Evolutionary conservation across 2,329 filamentous ascomycete genomes (phyloP), one percentile per base, ranked within the genome.

Genomic region (Paecilomyces niveus): DNA sequence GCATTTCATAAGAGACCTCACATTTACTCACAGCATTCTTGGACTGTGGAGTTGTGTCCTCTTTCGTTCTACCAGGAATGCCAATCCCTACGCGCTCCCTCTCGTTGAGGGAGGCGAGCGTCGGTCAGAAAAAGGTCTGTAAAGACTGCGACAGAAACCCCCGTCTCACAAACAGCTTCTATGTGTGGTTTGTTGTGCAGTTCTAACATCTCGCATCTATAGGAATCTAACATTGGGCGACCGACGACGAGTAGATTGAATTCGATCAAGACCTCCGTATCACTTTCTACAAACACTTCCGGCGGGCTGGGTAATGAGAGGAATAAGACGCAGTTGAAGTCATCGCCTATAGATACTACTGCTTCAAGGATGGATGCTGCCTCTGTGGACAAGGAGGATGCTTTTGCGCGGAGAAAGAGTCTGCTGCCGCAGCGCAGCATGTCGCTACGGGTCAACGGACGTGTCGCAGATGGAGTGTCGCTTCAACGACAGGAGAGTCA

Each of bases 41-140:
- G 39, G 39, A 45, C 15, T n/a, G 39, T 45, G 39, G 39, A n/a
- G 5, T 18, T 45, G n/a, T 45, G 15, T 45, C 39, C 15, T 18
- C 15, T 8, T 21, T 3, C n/a, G 3, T 45, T 45, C 39, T 51
- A 29, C 50, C 45, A 31, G 66, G n/a, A 55, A 76, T 76, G 74
- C 72, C 74, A 53, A 74, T 75, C 50, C 74, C 74, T 18, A 75
- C 72, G 32, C 72, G 73, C 24, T 72, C 72, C 13, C 58, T 63
- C 54, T 74, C 72, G 21, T 62, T 72, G 53, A 71, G 71, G 39
- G 72, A 73, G 33, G 68, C 70, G 50, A 68, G 67, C 60, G 51
- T 53, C 13, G 54, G 18, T 59, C 60, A 55, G 55, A 67, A 69
- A 61, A 66, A 70, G 61, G 70, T 68, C 50, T 68, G 67, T 66